Percentiles rank a stretch among this genome's conserved stretches.
These are phyloP conservation scores for Pseudogymnoascus sp. DNA, from an alignment of 2,329 filamentous ascomycete genomes.

Conservation along the genomic window DNA sequence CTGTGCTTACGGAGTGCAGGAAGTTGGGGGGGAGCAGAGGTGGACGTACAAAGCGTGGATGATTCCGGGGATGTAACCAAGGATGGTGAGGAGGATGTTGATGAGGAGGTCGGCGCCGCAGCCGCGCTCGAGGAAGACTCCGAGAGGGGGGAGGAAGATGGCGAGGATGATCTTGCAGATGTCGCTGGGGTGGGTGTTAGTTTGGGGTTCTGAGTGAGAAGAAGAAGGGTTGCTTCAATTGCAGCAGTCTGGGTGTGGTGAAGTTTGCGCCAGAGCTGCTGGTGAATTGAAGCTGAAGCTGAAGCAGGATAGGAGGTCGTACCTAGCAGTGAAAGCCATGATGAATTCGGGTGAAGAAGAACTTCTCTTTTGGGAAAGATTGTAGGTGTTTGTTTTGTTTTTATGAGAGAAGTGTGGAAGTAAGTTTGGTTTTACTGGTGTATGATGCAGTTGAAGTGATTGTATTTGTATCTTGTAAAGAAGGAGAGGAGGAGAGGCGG, in stretches of 20 bases:
- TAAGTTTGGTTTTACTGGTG: neutral
- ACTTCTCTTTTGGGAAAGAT: neutral
- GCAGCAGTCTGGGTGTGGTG: neutral
- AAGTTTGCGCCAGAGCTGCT: neutral
- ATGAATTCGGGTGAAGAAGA: neutral
- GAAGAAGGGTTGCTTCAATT: neutral
- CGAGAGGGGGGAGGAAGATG: constrained; percentile 80
- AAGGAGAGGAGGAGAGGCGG: neutral
- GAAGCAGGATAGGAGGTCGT: neutral
- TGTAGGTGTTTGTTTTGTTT: neutral
- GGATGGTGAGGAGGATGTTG: constrained; percentile 81
- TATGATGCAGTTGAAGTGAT: neutral
- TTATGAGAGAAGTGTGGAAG: neutral
- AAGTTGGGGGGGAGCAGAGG: neutral
- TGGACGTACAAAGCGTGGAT: constrained; percentile 75
- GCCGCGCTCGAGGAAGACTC: constrained; percentile 90
- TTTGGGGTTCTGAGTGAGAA: neutral
- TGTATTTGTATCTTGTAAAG: neutral
- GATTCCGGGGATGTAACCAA: constrained; percentile 74
- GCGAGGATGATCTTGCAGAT: constrained; percentile 81
- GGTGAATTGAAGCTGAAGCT: neutral
- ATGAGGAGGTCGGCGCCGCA: constrained; percentile 83
- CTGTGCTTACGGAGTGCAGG: neutral
- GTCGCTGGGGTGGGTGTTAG: constrained; percentile 42
- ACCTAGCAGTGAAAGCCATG: constrained; percentile 4